These are phyloP conservation scores for Sextonia rubra DNA, from an alignment of 164 flowering plant genomes.

Conservation along the genomic window DNA sequence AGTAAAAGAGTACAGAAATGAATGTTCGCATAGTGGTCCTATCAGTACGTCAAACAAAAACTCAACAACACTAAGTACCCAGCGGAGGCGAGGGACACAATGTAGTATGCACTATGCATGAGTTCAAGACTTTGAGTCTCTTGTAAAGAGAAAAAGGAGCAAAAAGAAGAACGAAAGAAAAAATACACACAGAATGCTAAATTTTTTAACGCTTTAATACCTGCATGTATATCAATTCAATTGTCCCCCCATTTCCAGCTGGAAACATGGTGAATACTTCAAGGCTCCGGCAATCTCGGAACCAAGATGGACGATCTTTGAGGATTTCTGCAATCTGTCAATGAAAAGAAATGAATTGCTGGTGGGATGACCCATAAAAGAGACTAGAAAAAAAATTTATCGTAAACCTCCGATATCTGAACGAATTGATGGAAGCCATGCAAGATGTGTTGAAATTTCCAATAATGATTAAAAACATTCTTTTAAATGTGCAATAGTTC, in stretches of 20 bases:
- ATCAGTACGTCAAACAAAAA: too few species aligned
- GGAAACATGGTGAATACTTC: slow-evolving; percentile 82
- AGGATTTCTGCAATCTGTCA: slow-evolving; percentile 89
- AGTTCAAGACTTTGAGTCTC: too few species aligned
- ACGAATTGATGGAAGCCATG: background rate
- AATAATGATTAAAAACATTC: background rate
- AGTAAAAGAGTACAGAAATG: background rate
- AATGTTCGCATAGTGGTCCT: background rate
- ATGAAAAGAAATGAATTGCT: slow-evolving; percentile 1
- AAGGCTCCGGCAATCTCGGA: slow-evolving; percentile 91
- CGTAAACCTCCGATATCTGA: background rate
- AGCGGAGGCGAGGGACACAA: too few species aligned
- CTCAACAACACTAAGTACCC: too few species aligned
- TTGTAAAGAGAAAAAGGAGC: too few species aligned
- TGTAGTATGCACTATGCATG: too few species aligned
- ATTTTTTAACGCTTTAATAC: slow-evolving; percentile 24
- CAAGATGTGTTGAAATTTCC: background rate
- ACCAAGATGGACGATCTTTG: slow-evolving; percentile 96
- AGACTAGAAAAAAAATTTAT: background rate
- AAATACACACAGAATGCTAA: background rate
- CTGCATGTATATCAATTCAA: slow-evolving; percentile 88
- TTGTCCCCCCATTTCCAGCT: slow-evolving; percentile 87
- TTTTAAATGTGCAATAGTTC: background rate
- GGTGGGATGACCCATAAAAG: background rate
- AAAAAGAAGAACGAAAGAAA: background rate